Evolutionary conservation across 495 filamentous ascomycete species (phyloP), one percentile per base, ranked within the genome.

Genomic region (Glonium stellatum): DNA sequence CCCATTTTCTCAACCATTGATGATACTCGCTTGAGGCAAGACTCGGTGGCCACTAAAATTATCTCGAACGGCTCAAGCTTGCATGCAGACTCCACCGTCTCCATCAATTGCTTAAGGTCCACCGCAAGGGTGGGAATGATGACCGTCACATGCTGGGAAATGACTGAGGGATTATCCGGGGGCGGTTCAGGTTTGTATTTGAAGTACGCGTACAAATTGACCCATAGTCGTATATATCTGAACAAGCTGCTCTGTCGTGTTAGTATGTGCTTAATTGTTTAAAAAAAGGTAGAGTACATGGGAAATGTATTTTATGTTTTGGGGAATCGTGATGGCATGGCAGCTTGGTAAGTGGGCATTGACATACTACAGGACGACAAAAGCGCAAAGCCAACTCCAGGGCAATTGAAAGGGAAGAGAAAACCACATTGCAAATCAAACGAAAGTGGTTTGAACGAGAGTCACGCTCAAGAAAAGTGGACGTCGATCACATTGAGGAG

Each of bases 101-200:
- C 78, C 31, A 76, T 75, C 57, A 87, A 68, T 65, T 80, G 80
- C 34, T 77, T 75, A 25, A 82, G 81, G 67, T 82, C 81, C 18
- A 80, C 81, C 52, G 86, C 82, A 59, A 89, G 79, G 0, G 84
- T 85, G 12, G 86, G 86, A 58, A 89, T 81, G 63, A 90, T 85
- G 41, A 89, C 83, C 22, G 87, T 86, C 60, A 89, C 84, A 81
- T 90, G 84, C 67, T 85, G 72, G 0, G 80, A 75, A n/a, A 79
- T 83, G 67, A 86, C 77, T 62, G 76, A 80, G 11, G 87, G 85
- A 35, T 82, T 80, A 23, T 82, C 77, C 12, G 82, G 83, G 37
- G 82, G 78, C 13, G 77, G 80, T 37, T 83, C 81, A 34, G 87
- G 84, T 63, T 78, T 81, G 66, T 85, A 84, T 18, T 76, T 76